phyloP scores from a whole-genome alignment of 2,329 filamentous ascomycete species.

The Leptographium wingfieldii region DNA sequence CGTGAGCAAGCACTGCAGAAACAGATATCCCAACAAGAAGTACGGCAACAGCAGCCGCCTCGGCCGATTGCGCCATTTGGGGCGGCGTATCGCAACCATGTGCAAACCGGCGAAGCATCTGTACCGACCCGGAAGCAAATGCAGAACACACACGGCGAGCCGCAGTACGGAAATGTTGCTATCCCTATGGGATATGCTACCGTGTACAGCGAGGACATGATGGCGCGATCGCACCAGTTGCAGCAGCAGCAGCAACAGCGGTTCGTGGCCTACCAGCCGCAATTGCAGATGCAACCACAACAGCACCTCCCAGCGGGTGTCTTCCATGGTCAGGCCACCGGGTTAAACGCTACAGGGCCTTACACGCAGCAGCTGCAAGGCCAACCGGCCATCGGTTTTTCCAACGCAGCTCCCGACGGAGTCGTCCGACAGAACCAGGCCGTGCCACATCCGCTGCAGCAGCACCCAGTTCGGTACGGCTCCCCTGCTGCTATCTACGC shows the following conservation, averaged over 20 bases:
- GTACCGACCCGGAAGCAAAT: background rate
- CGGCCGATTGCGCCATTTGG: background rate
- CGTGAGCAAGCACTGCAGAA: constrained; percentile 7
- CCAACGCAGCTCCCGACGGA: background rate
- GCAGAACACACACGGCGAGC: constrained; percentile 14
- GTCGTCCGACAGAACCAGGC: background rate
- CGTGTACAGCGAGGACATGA: constrained; percentile 24
- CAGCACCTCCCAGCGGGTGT: no score
- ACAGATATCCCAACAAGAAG: constrained; percentile 8
- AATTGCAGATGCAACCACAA: background rate
- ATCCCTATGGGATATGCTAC: constrained; percentile 24
- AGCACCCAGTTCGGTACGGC: constrained; percentile 4
- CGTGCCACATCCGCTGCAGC: constrained; percentile 5
- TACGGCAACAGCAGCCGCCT: background rate
- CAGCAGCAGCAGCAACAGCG: background rate
- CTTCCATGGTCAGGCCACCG: background rate
- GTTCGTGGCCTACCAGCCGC: background rate
- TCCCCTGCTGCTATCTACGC: background rate
- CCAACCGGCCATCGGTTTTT: background rate
- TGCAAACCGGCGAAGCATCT: background rate
- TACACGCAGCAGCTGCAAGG: background rate
- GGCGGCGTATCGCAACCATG: background rate
- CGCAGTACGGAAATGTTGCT: constrained; percentile 24
- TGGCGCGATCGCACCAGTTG: constrained; percentile 15
- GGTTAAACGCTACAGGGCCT: no score